Evolutionary conservation across 306 rosid species (phyloP).

Genomic region (Acacia acuminata): DNA sequence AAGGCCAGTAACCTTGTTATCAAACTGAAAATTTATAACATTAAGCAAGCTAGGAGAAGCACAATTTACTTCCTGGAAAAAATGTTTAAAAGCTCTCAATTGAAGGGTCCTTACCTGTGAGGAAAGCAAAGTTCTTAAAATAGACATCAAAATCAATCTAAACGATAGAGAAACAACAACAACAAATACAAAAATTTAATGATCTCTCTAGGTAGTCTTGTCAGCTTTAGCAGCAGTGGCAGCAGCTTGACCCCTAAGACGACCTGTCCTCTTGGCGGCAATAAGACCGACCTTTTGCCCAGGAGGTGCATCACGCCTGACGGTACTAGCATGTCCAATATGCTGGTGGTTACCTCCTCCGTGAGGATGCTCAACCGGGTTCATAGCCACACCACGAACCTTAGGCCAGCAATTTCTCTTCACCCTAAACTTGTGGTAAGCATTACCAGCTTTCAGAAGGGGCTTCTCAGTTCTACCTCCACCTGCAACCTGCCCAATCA

Average conservation of each 20-base stretch:
- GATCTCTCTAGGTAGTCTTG: slow-evolving; percentile 23
- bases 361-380: slow-evolving; percentile 59
- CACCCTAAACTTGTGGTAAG: slow-evolving; percentile 52
- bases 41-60: background rate
- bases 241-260: slow-evolving; percentile 54
- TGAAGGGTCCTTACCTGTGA: background rate
- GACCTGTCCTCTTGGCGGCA: slow-evolving; percentile 55
- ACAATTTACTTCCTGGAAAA: background rate
- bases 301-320: slow-evolving; percentile 53
- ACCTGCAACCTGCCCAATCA: slow-evolving; percentile 54
- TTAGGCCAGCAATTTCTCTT: slow-evolving; percentile 57
- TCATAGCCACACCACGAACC: slow-evolving; percentile 61
- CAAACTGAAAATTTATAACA: background rate
- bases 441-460: slow-evolving; percentile 51
- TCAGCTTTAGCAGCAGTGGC: slow-evolving; percentile 47
- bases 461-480: slow-evolving; percentile 57
- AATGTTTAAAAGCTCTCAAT: slow-evolving; percentile 20
- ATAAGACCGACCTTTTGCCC: slow-evolving; percentile 56
- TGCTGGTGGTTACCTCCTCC: slow-evolving; percentile 59
- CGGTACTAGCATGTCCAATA: slow-evolving; percentile 53
- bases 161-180: slow-evolving; percentile 5
- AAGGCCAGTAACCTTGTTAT: background rate
- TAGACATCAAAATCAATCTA: background rate
- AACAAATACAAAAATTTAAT: slow-evolving; percentile 11
- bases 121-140: background rate